Base-by-base conservation (phyloP, 139 green algal genomes). In the Micromonas commoda region DNA sequence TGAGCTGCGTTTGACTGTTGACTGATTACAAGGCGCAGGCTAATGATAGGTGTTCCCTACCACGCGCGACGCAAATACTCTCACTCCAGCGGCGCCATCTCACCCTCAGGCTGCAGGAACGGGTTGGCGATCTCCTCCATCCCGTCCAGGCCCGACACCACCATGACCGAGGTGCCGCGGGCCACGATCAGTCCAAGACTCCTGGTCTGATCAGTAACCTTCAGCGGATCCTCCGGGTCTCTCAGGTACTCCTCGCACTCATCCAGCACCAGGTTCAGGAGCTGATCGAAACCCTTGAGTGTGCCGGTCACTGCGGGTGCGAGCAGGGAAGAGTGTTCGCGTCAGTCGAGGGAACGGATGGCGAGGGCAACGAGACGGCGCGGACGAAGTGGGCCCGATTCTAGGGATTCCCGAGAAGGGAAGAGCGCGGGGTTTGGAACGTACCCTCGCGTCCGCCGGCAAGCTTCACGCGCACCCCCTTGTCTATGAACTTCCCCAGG, bases 241-340 rank as follows among this genome's bases (percentile, higher is more conserved):
- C 94, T 87, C 24, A 97, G 71, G 80, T 91, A 93, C 79, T 98
- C 94, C 24, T 88, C 81, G 2, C 90, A 85, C 45, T 98, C 94
- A 64, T 98, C 94, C 28, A 98, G 86, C 61, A 99, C 94, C n/a
- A 98, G 77, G 78, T 99, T 98, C 1, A 98, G 81, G 52, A 99
- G 81, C 83, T 97, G 94, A 73, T 99, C 95, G 71, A 97, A 99
- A 16, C 94, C 94, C 67, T 98, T 98, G 0, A 99, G 72, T 2
- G 91, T 82, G 4, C 94, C 94, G 28, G 24, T 67, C 32, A 89
- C 77, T n/a, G n/a, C n/a, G n/a, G n/a, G n/a, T n/a, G n/a, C n/a
- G n/a, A 85, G 82, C 60, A 53, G 34, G 23, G 4, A 32, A 32
- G n/a, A n/a, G n/a, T n/a, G n/a, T n/a, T n/a, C n/a, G n/a, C n/a